Conservation (phyloP, 2,329 filamentous ascomycete species). For the Phaeosphaeriaceae sp. region DNA sequence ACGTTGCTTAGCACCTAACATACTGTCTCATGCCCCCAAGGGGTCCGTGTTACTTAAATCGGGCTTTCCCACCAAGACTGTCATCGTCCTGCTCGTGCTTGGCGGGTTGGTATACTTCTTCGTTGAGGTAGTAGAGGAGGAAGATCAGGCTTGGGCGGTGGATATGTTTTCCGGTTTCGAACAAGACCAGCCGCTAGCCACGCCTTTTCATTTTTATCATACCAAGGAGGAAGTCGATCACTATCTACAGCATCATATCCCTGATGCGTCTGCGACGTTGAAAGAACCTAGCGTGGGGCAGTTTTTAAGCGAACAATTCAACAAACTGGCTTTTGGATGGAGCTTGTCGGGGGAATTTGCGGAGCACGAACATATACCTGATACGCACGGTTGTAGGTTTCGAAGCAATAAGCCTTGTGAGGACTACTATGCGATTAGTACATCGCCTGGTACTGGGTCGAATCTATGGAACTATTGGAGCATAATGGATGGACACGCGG, state of each 20-base stretch:
- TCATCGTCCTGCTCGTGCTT: conserved; percentile 29
- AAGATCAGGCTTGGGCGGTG: conserved; percentile 27
- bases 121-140: conserved; percentile 29
- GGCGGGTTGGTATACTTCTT: conserved; percentile 32
- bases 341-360: conserved; percentile 29
- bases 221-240: conserved; percentile 38
- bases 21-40: too few relatives aligned
- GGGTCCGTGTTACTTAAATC: conserved; percentile 28
- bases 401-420: conserved; percentile 42
- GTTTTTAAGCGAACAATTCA: conserved; percentile 33
- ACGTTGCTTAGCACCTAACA: too few relatives aligned
- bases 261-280: conserved; percentile 23
- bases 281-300: conserved; percentile 27
- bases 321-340: conserved; percentile 35
- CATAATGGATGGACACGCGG: conserved; percentile 60
- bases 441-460: conserved; percentile 33
- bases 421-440: conserved; percentile 40
- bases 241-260: conserved; percentile 31
- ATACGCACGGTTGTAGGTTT: conserved; percentile 41
- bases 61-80: conserved; percentile 42
- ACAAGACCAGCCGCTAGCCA: conserved; percentile 17
- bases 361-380: conserved; percentile 28
- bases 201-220: conserved; percentile 35
- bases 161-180: conserved; percentile 23
- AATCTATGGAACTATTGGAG: conserved; percentile 49